phyloP scores from a whole-genome alignment of 179 eudicot species.

The Dionaea muscipula region DNA sequence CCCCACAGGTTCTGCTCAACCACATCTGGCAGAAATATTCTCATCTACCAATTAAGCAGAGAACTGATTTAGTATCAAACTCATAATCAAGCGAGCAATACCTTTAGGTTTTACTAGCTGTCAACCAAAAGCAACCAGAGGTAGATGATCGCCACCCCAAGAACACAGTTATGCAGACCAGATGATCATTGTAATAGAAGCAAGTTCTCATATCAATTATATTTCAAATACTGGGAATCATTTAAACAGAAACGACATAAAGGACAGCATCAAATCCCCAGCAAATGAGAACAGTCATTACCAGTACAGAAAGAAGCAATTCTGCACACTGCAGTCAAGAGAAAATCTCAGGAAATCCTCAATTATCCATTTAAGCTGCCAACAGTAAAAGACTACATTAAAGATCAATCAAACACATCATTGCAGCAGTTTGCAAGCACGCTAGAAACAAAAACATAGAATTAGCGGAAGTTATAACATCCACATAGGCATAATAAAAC shows the following conservation, averaged over 20 bases:
- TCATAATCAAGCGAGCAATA: constrained; percentile 11
- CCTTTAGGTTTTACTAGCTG: constrained; percentile 22
- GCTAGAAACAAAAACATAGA: constrained; percentile 18
- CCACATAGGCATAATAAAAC: constrained; percentile 12
- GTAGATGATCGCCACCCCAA: too few species aligned
- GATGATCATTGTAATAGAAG: too few species aligned
- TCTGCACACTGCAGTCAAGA: constrained; percentile 67
- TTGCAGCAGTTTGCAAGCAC: constrained; percentile 29
- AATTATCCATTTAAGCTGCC: constrained; percentile 91
- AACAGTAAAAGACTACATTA: constrained; percentile 77
- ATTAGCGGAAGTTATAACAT: background rate
- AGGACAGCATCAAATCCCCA: constrained; percentile 23
- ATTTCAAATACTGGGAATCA: constrained; percentile 9
- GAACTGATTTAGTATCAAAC: constrained; percentile 48
- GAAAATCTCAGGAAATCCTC: constrained; percentile 80
- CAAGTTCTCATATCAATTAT: too few species aligned
- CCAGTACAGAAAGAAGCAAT: constrained; percentile 73
- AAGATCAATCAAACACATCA: constrained; percentile 35
- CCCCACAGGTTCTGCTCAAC: constrained; percentile 60
- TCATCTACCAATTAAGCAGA: constrained; percentile 75
- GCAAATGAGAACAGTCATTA: constrained; percentile 58
- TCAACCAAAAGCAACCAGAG: constrained; percentile 12
- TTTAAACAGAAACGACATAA: constrained; percentile 14
- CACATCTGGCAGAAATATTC: constrained; percentile 55
- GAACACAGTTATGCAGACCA: too few species aligned